Percentiles rank a stretch among this genome's conserved stretches.
Conservation (phyloP, 139 green algal species). For the Zygnema cylindricum region DNA sequence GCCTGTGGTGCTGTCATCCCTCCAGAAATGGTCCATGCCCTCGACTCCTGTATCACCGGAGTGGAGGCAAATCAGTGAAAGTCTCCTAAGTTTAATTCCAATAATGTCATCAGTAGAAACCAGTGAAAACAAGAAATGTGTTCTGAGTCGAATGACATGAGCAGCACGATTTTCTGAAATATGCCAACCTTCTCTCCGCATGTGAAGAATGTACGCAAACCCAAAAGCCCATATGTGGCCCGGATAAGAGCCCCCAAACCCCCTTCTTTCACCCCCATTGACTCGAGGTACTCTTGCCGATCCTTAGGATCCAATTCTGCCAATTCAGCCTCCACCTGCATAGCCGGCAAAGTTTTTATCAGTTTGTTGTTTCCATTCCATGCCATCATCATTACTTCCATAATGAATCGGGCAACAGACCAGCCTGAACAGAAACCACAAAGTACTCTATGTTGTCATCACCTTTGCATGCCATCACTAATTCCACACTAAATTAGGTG, state of each 20-base stretch:
- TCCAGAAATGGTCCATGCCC: conserved; percentile 65
- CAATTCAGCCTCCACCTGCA: conserved; percentile 90
- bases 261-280: conserved; percentile 82
- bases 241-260: conserved; percentile 75
- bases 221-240: conserved; percentile 83
- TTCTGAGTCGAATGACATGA: no score
- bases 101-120: no score
- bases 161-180: no score
- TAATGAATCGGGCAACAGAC: no score
- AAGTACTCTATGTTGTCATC: neutral
- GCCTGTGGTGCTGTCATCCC: conserved; percentile 84
- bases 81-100: no score
- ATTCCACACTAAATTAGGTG: no score
- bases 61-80: no score
- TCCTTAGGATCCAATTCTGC: conserved; percentile 86
- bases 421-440: neutral
- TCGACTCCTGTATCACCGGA: conserved; percentile 44
- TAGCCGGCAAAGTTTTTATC: neutral
- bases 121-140: no score
- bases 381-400: no score
- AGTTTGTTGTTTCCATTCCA: no score
- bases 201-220: conserved; percentile 97
- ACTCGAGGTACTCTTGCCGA: conserved; percentile 85
- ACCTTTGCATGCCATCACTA: neutral
- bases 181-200: conserved; percentile 92